These are phyloP conservation scores for Skeletonema marinoi DNA, from an alignment of 108 stramenopile genomes.

Conservation along the genomic window DNA sequence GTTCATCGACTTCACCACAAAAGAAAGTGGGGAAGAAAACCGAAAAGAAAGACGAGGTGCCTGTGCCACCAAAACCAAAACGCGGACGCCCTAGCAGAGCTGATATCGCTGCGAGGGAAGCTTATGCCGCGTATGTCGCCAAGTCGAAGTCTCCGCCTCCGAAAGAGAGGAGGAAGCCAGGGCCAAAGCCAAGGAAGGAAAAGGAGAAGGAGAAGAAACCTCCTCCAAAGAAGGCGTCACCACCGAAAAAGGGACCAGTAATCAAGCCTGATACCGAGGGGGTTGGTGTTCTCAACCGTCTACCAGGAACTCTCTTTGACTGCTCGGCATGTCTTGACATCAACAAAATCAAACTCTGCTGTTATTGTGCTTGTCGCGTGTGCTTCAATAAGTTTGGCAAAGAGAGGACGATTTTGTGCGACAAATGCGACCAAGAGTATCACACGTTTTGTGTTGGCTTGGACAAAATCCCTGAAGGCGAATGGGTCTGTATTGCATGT, in stretches of 20 bases:
- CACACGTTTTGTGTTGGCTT: slow-evolving; percentile 48
- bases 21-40: slow-evolving; percentile 3
- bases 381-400: slow-evolving; percentile 87
- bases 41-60: slow-evolving; percentile 8
- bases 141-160: slow-evolving; percentile 6
- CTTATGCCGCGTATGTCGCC: background rate
- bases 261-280: slow-evolving; percentile 20
- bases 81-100: slow-evolving; percentile 2
- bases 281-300: slow-evolving; percentile 41
- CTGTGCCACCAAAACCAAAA: background rate
- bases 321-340: slow-evolving; percentile 69
- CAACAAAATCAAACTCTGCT: slow-evolving; percentile 65
- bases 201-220: slow-evolving; percentile 12
- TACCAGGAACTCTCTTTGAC: slow-evolving; percentile 44
- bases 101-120: background rate
- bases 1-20: background rate
- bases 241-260: slow-evolving; percentile 22
- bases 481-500: slow-evolving; percentile 48
- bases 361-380: slow-evolving; percentile 82
- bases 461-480: slow-evolving; percentile 32
- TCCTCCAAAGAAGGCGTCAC: background rate
- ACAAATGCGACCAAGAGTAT: slow-evolving; percentile 51
- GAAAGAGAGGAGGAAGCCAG: slow-evolving; percentile 24
- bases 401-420: slow-evolving; percentile 46
- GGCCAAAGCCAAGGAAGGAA: slow-evolving; percentile 7